These are phyloP conservation scores for Epichloe sibirici DNA, from an alignment of 2,329 filamentous ascomycete species.

Conservation along the genomic window DNA sequence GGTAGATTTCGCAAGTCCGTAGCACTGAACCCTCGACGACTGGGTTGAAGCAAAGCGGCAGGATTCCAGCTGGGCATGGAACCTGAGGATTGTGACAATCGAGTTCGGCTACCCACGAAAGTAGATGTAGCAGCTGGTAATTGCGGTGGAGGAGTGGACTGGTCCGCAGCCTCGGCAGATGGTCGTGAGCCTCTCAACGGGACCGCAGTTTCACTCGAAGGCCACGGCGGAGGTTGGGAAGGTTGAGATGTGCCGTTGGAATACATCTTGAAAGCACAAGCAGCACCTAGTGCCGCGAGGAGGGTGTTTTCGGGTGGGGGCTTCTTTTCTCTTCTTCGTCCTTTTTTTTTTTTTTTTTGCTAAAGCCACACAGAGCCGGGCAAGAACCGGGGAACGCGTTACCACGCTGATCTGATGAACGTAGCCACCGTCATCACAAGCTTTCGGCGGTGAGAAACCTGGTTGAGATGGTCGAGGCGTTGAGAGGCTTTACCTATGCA, in stretches of 20 bases:
- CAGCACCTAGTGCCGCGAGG: neutral
- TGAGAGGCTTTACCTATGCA: neutral
- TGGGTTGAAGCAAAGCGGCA: conserved; percentile 27
- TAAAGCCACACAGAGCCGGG: neutral
- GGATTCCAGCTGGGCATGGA: conserved; percentile 28
- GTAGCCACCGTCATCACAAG: conserved; percentile 5
- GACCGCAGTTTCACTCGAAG: conserved; percentile 7
- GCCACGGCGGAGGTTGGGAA: conserved; percentile 1
- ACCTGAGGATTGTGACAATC: conserved; percentile 15
- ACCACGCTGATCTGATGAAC: conserved; percentile 1
- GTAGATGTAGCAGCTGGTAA: conserved; percentile 1
- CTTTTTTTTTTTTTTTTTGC: neutral
- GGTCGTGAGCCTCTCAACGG: conserved; percentile 5
- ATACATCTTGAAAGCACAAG: conserved; percentile 6
- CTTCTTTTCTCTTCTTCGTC: neutral
- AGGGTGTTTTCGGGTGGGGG: neutral
- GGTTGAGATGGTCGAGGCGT: neutral
- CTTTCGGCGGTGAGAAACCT: conserved; percentile 1
- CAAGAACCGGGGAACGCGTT: neutral
- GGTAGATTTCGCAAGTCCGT: conserved; percentile 15
- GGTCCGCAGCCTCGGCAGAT: neutral
- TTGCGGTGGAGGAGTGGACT: neutral
- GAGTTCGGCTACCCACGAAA: conserved; percentile 13
- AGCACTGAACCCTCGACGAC: conserved; percentile 17
- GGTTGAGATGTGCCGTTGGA: conserved; percentile 7